Conservation (phyloP, 306 rosid species). For the Glycine latifolia region DNA sequence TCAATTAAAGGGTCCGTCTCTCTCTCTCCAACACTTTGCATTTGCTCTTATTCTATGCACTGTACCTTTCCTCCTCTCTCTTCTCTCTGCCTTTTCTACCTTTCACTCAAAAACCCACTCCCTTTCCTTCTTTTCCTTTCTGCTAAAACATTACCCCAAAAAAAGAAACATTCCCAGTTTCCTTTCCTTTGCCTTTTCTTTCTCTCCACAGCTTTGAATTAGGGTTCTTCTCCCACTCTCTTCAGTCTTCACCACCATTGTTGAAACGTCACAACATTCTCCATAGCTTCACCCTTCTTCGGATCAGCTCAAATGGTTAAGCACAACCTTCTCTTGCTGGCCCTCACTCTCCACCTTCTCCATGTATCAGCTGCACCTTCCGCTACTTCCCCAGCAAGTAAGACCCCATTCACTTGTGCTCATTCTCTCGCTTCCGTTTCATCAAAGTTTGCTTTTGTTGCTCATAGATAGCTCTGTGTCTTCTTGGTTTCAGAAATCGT, state of each 20-base stretch:
- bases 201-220: conserved; percentile 42
- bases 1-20: conserved; percentile 22
- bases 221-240: conserved; percentile 54
- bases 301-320: conserved; percentile 61
- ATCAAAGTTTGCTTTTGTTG: conserved; percentile 41
- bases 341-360: conserved; percentile 61
- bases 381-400: conserved; percentile 71
- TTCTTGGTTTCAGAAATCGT: conserved; percentile 64
- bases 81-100: conserved; percentile 38
- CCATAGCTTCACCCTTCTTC: conserved; percentile 2
- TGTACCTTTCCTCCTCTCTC: conserved; percentile 42
- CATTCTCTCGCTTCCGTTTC: conserved; percentile 27
- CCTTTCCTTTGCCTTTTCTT: background rate
- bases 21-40: conserved; percentile 42
- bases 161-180: background rate
- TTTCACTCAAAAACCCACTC: conserved; percentile 44
- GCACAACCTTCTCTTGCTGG: conserved; percentile 40
- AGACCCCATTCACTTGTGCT: conserved; percentile 41
- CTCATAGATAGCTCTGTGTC: conserved; percentile 39
- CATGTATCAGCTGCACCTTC: conserved; percentile 61
- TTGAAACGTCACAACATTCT: conserved; percentile 37
- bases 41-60: conserved; percentile 35
- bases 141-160: conserved; percentile 22
- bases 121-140: conserved; percentile 29
- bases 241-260: conserved; percentile 49